Evolutionary conservation across 768 basidiomycete species (phyloP), one percentile per base, ranked within the genome.

Genomic region (Boletus vinaceobasis): DNA sequence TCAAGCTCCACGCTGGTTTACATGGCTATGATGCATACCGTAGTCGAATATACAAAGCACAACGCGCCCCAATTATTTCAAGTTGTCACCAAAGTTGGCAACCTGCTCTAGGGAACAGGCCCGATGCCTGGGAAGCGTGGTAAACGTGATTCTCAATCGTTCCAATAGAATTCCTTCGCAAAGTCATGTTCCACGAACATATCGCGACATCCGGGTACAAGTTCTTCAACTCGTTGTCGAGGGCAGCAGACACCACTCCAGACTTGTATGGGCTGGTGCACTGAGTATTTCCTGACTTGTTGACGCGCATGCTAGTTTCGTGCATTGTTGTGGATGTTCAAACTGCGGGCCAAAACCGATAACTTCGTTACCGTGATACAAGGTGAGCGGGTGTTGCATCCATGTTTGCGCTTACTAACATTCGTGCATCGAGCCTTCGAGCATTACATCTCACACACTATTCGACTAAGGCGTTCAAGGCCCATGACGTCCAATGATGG

Each of bases 391-490:
- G 39, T 43, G 27, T 58, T 4, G 23, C 23, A 35, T 49, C 17
- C 19, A 21, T 23, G 23, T 4, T 4, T 47, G 45, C 40, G 13
- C 37, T 35, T 57, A 43, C 59, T 66, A 17, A 65, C 35, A 14
- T 23, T 1, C 7, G 27, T 11, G 3, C 43, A 4, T 53, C 15
- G 61, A 98, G 97, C 98, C 52, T 99, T 99, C 23, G 96, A 99
- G 74, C 98, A 99, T 73, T 98, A 98, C 78, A 97, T 98, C 74
- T 98, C 97, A 10, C 97, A 99, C 69, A 23, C 23, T 96, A 99
- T 71, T 82, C 95, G 80, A 96, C 93, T 36, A 98, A 99, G 78
- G 96, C 96, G 4, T 98, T 98, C 78, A 97, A 99, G 75, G 93
- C 95, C 4, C n/a, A n/a, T n/a, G n/a, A 95, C 96, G 87, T 98